Conservation (phyloP, 805 yeast species). For the Metschnikowia continentalis region DNA sequence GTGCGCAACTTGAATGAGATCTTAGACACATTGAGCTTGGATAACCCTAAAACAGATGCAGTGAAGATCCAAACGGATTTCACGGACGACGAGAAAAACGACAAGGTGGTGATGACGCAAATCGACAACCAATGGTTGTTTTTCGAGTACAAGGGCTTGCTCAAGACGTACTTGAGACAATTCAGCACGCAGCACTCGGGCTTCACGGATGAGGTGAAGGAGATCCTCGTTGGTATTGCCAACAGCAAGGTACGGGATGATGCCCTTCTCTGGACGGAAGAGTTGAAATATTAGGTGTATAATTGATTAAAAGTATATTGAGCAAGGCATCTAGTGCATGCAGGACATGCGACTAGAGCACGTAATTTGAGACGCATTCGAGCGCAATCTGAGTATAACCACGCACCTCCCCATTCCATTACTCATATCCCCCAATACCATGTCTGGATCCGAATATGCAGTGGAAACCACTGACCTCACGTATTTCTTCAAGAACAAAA, state of each 20-base stretch:
- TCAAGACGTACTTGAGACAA: conserved; percentile 36
- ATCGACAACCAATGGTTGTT: conserved; percentile 40
- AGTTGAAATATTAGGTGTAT: conserved; percentile 12
- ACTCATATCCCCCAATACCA: background rate
- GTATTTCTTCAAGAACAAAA: conserved; percentile 60
- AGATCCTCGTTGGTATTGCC: conserved; percentile 8
- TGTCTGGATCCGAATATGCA: conserved; percentile 31
- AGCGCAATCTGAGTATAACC: background rate
- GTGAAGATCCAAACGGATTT: conserved; percentile 26
- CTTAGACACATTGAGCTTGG: conserved; percentile 14
- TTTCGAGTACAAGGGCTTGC: conserved; percentile 39
- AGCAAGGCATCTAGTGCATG: background rate
- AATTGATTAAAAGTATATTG: background rate
- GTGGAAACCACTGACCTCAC: conserved; percentile 61
- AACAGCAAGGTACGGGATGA: conserved; percentile 16
- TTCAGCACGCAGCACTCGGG: conserved; percentile 15
- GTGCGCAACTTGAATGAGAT: conserved; percentile 29
- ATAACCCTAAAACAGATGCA: conserved; percentile 12
- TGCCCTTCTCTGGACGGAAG: conserved; percentile 16
- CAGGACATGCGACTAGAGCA: background rate
- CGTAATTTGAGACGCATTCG: background rate
- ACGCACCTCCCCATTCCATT: background rate
- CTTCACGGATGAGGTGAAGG: conserved; percentile 14
- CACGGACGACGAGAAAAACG: conserved; percentile 22
- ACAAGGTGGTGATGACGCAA: conserved; percentile 20